Evolutionary conservation across 495 filamentous ascomycete genomes (phyloP).

Genomic region (Aspergillus steynii): DNA sequence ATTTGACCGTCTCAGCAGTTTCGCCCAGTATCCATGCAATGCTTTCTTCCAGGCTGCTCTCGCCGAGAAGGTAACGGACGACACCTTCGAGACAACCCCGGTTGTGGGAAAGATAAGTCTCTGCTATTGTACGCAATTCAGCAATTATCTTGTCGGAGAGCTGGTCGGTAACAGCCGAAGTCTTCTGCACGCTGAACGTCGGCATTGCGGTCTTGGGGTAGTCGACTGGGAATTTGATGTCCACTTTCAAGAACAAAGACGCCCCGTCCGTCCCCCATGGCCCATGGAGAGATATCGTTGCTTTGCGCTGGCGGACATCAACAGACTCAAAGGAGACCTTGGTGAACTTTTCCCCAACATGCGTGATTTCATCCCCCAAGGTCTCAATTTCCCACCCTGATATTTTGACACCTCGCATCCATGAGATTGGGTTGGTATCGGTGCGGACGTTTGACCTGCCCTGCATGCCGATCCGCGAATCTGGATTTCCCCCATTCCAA

Average conservation of each 20-base stretch:
- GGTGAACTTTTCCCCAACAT: constrained; percentile 76
- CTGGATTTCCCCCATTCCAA: constrained; percentile 47
- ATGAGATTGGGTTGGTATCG: constrained; percentile 76
- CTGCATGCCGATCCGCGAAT: constrained; percentile 62
- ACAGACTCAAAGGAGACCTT: constrained; percentile 89
- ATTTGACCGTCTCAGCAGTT: constrained; percentile 46
- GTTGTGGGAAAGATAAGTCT: constrained; percentile 64
- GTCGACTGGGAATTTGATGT: constrained; percentile 72
- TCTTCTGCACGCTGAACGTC: constrained; percentile 72
- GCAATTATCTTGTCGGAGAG: constrained; percentile 60
- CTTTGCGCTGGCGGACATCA: constrained; percentile 69
- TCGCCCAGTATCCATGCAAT: constrained; percentile 63
- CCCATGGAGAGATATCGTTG: constrained; percentile 77
- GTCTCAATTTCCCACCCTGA: constrained; percentile 75
- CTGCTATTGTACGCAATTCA: constrained; percentile 70
- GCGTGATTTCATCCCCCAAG: constrained; percentile 83
- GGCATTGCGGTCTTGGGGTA: constrained; percentile 73
- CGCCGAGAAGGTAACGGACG: constrained; percentile 81
- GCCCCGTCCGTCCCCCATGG: constrained; percentile 78
- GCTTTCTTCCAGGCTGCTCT: constrained; percentile 73
- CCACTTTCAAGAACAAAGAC: constrained; percentile 74
- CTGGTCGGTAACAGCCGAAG: constrained; percentile 71
- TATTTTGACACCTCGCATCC: constrained; percentile 94
- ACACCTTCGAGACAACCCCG: constrained; percentile 81
- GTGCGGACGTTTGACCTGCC: constrained; percentile 56